A percentile compares a stretch with the other conserved stretches of the same genome.
Evolutionary conservation across 768 basidiomycete genomes (phyloP).

Genomic region (Russula sp.): DNA sequence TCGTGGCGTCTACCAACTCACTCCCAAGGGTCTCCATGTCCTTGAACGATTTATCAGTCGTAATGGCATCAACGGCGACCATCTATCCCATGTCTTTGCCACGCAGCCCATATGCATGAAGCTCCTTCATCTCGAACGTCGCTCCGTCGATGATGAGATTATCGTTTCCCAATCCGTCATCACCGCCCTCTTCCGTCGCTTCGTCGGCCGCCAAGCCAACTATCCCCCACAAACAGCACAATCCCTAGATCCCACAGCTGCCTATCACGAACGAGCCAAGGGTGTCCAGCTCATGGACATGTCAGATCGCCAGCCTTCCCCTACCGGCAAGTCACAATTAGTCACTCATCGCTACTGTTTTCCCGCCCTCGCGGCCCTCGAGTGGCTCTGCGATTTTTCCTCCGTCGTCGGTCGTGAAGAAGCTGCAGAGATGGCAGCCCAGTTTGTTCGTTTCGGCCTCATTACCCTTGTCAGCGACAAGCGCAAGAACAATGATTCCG

Average conservation of each 20-base stretch:
- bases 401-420: conserved; percentile 95
- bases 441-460: conserved; percentile 93
- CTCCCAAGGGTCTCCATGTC: conserved; percentile 97
- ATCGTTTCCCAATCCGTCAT: conserved; percentile 93
- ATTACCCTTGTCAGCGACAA: conserved; percentile 87
- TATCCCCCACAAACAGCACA: conserved; percentile 51
- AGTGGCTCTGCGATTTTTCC: conserved; percentile 98
- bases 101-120: conserved; percentile 97
- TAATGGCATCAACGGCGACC: conserved; percentile 96
- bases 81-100: conserved; percentile 84
- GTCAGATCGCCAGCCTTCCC: conserved; percentile 54
- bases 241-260: conserved; percentile 58
- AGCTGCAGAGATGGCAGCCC: conserved; percentile 95
- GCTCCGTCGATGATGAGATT: conserved; percentile 92
- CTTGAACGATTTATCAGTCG: conserved; percentile 99
- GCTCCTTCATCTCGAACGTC: conserved; percentile 92
- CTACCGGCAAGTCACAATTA: conserved; percentile 47
- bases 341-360: conserved; percentile 69
- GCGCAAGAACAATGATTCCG: conserved; percentile 86
- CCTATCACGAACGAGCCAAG: conserved; percentile 77
- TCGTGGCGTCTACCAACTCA: conserved; percentile 91
- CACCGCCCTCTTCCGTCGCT: conserved; percentile 93
- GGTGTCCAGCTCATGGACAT: conserved; percentile 70
- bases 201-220: conserved; percentile 85
- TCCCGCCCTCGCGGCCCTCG: conserved; percentile 79